Evolutionary conservation across 2,329 filamentous ascomycete species (phyloP), one percentile per base, ranked within the genome.

Genomic region (Pyricularia pennisetigena): DNA sequence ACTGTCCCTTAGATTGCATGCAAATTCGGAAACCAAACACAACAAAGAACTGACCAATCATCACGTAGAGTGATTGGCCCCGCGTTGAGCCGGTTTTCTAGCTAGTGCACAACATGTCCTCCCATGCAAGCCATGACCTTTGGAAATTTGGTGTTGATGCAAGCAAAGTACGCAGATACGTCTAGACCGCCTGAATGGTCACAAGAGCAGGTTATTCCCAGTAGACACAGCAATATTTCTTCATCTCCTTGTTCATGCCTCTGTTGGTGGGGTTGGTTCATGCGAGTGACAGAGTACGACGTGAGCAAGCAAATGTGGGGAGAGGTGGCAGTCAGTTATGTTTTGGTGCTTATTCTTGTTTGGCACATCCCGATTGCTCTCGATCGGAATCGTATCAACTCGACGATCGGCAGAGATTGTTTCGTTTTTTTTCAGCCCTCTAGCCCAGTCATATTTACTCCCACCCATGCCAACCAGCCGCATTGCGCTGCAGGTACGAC

Each of bases 81-180:
- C 59, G 59, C 59, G 59, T 20, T 28, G 23, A 28, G 20, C 41
- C 41, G 41, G 20, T 54, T 54, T 54, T 54, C 41, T 4, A n/a
- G 20, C 41, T 54, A 54, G 16, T 54, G 41, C 20, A n/a, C 20
- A 54, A 54, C 41, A 54, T 54, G 41, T 54, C 16, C 41, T 54
- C 41, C 41, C 41, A 54, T 41, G 32, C 32, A 41, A 41, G 32
- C 32, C 32, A 41, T n/a, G 41, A 6, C 41, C 7, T 54, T 16
- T 62, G 23, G 59, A 62, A 62, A 62, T 62, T 62, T 62, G 59
- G 24, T 62, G 7, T 62, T 62, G 59, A 62, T 62, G 59, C 59
- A 29, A 28, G 59, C 59, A 62, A 20, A 62, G 59, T 28, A 30
- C 23, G 12, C 26, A 62, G 6, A 28, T 7, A 16, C 59, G 14